Evolutionary conservation across 768 basidiomycete genomes (phyloP), one percentile per base, ranked within the genome.

Genomic region (Lyophyllum decastes): DNA sequence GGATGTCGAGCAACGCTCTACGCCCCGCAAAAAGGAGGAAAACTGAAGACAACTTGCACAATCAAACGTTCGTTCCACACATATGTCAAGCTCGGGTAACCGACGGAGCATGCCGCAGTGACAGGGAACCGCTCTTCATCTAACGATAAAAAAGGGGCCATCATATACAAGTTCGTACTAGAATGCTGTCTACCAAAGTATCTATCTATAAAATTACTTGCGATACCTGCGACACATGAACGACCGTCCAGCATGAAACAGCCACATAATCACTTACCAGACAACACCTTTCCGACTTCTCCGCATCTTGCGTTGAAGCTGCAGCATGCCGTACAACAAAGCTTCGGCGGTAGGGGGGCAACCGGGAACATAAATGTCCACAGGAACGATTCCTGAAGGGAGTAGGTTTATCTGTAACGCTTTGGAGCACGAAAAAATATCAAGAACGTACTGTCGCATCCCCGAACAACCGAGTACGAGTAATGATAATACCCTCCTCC

Each of bases 401-500:
- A 54, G 50, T 56, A 35, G 22, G 14, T 30, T 24, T 34, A 43
- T 35, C 41, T 25, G 27, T 33, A 30, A 17, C 70, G 58, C 45
- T 45, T 54, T 44, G 60, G 43, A 49, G 19, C 10, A 24, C 59
- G 54, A 41, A 10, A 49, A 27, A n/a, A 40, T 25, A 30, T 52
- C 51, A 14, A 49, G 30, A 35, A 72, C 90, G 57, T 71, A 91
- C 97, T 87, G 79, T 99, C 97, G 72, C 96, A 98, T 16, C 97
- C 97, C 47, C 97, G 88, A 35, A 98, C 97, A 60, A 99, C 97
- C 26, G 95, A 95, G 76, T 99, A 99, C 25, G 96, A 97, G 73
- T 98, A 97, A 76, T 96, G 95, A 73, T 95, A 95, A 78, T 95
- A 95, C 16, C 94, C 95, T 55, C 95, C 94, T 27, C 97, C 97